Evolutionary conservation across 345 rosid species (phyloP).

Genomic region (Pistacia vera): DNA sequence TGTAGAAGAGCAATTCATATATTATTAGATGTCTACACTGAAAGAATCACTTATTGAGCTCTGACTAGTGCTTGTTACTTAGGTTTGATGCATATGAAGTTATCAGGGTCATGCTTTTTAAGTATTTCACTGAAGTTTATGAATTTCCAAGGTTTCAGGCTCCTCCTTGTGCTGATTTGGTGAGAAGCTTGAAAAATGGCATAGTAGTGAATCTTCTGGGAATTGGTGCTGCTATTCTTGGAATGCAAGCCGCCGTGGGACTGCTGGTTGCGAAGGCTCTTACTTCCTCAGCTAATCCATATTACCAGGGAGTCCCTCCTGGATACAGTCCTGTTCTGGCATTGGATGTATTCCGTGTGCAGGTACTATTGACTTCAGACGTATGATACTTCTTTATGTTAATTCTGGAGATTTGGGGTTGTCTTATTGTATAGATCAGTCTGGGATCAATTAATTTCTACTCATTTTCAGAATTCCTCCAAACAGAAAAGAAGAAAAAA

Average conservation of each 20-base stretch:
- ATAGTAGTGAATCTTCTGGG: slow-evolving; percentile 80
- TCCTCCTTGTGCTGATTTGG: slow-evolving; percentile 98
- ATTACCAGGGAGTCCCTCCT: slow-evolving; percentile 80
- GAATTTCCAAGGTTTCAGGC: slow-evolving; percentile 53
- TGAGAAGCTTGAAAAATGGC: slow-evolving; percentile 86
- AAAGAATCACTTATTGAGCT: neutral
- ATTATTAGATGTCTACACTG: neutral
- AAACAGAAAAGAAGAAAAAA: neutral
- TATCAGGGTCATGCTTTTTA: neutral
- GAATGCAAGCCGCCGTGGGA: slow-evolving; percentile 97
- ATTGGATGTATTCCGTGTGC: slow-evolving; percentile 93
- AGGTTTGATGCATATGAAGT: neutral
- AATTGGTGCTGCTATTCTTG: slow-evolving; percentile 92
- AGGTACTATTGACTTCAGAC: slow-evolving; percentile 47
- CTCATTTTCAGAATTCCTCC: neutral
- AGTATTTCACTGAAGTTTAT: neutral
- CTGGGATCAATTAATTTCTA: neutral
- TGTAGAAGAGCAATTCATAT: neutral
- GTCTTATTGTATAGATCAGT: neutral
- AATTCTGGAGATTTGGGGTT: slow-evolving; percentile 1
- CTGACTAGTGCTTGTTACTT: neutral
- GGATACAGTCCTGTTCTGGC: slow-evolving; percentile 88
- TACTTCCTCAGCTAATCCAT: slow-evolving; percentile 87
- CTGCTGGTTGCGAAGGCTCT: slow-evolving; percentile 85
- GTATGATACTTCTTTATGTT: neutral